phyloP scores from a whole-genome alignment of 176 grass and related monocot species.

The Chloris gayana region DNA sequence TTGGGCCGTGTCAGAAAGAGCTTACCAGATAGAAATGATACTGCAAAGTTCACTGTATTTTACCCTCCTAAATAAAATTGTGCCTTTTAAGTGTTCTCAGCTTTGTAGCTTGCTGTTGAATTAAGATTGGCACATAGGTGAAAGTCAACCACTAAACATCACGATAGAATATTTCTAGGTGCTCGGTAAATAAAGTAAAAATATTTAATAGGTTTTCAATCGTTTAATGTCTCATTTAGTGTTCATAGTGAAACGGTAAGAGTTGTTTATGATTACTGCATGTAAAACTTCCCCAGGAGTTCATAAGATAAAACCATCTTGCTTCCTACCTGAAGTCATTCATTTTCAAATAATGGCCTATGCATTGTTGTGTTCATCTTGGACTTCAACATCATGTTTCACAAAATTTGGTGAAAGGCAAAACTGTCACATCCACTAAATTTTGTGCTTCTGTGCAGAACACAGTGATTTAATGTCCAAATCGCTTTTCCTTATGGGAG shows the following conservation, averaged over 20 bases:
- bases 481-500: conserved; percentile 81
- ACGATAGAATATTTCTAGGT: not conserved
- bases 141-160: not conserved
- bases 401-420: conserved; percentile 8
- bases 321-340: not conserved
- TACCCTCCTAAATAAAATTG: not conserved
- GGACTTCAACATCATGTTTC: not conserved
- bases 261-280: conserved; percentile 18
- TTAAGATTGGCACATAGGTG: conserved; percentile 6
- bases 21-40: conserved; percentile 26
- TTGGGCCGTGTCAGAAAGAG: not conserved
- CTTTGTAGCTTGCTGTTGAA: conserved; percentile 3
- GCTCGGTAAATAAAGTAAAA: not conserved
- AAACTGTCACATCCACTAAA: conserved; percentile 8
- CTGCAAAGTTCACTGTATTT: not conserved
- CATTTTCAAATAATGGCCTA: not conserved
- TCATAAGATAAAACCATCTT: not conserved
- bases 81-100: conserved; percentile 2
- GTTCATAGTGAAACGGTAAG: conserved; percentile 11
- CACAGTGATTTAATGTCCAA: conserved; percentile 52
- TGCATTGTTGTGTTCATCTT: not conserved
- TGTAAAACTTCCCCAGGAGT: not conserved
- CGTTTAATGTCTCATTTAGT: not conserved
- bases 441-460: conserved; percentile 54
- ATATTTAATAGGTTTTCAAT: not conserved